These are phyloP conservation scores for Globisporangium cederbergense DNA, from an alignment of 352 stramenopile species.

Conservation along the genomic window DNA sequence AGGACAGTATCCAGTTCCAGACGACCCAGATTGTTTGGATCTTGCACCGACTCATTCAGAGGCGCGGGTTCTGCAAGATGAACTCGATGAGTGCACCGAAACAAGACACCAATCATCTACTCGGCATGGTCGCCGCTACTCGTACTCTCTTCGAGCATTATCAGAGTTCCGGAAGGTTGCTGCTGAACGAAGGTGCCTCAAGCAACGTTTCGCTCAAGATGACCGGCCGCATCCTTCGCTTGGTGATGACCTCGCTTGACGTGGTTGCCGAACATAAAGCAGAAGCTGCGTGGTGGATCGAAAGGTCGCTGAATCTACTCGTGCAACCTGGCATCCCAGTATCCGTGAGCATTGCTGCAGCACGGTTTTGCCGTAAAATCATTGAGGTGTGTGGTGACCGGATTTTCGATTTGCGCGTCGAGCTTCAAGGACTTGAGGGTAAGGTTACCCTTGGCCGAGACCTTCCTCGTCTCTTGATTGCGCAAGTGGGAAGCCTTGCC, in stretches of 20 bases:
- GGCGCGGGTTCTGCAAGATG: constrained; percentile 1
- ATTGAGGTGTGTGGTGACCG: constrained; percentile 13
- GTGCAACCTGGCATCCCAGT: constrained; percentile 4
- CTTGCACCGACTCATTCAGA: constrained; percentile 15
- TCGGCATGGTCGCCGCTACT: not conserved
- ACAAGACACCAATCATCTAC: not conserved
- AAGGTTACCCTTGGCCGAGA: constrained; percentile 20
- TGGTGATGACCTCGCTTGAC: constrained; percentile 11
- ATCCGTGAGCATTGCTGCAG: constrained; percentile 8
- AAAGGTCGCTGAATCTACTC: constrained; percentile 9
- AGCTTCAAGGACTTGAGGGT: constrained; percentile 1
- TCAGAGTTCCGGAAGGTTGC: not conserved
- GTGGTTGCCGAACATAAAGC: constrained; percentile 1
- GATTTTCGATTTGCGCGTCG: constrained; percentile 14
- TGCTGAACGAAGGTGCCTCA: too few species aligned
- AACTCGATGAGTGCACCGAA: not conserved
- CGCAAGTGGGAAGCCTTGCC: constrained; percentile 26
- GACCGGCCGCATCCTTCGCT: constrained; percentile 12
- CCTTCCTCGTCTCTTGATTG: constrained; percentile 35
- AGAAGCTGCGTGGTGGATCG: constrained; percentile 17
- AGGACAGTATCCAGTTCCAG: constrained; percentile 5
- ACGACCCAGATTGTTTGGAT: constrained; percentile 16
- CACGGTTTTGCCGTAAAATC: constrained; percentile 13
- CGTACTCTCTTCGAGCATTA: constrained; percentile 13
- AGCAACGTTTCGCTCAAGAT: constrained; percentile 1